A percentile compares a stretch with the other conserved stretches of the same genome.
Evolutionary conservation across 2,329 filamentous ascomycete species (phyloP).

Genomic region (Tolypocladium tundrense): DNA sequence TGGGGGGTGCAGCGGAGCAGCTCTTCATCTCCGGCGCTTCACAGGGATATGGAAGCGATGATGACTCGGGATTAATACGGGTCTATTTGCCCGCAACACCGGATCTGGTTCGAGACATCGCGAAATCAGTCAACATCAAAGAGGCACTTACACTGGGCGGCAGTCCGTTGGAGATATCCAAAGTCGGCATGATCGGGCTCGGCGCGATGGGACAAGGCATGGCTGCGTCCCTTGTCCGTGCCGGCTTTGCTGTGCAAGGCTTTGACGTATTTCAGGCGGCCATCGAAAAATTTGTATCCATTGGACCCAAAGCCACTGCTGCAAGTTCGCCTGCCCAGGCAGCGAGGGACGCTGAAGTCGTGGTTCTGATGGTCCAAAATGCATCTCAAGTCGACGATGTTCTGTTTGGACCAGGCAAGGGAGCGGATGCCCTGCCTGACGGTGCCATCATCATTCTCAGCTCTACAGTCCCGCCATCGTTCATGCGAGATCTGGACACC

Average conservation of each 20-base stretch:
- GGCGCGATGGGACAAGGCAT: slow-evolving; percentile 29
- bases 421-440: slow-evolving; percentile 13
- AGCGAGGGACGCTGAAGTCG: slow-evolving; percentile 15
- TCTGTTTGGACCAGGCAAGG: slow-evolving; percentile 19
- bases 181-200: slow-evolving; percentile 23
- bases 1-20: slow-evolving; percentile 23
- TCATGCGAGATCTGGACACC: slow-evolving; percentile 10
- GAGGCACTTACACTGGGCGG: slow-evolving; percentile 9
- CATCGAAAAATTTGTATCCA: slow-evolving; percentile 17
- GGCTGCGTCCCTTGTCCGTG: slow-evolving; percentile 21
- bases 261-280: slow-evolving; percentile 21
- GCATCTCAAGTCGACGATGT: slow-evolving; percentile 19
- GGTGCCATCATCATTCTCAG: slow-evolving; percentile 21
- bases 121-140: neutral
- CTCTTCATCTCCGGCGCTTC: slow-evolving; percentile 16
- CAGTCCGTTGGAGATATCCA: slow-evolving; percentile 14
- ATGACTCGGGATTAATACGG: slow-evolving; percentile 17
- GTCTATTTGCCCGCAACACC: slow-evolving; percentile 11
- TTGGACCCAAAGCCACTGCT: slow-evolving; percentile 11
- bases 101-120: slow-evolving; percentile 8
- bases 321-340: slow-evolving; percentile 18
- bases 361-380: slow-evolving; percentile 27
- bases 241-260: slow-evolving; percentile 20
- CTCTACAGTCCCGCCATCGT: slow-evolving; percentile 25
- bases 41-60: slow-evolving; percentile 15